phyloP scores from a whole-genome alignment of 2,329 filamentous ascomycete species.

The Aureobasidium sp. region DNA sequence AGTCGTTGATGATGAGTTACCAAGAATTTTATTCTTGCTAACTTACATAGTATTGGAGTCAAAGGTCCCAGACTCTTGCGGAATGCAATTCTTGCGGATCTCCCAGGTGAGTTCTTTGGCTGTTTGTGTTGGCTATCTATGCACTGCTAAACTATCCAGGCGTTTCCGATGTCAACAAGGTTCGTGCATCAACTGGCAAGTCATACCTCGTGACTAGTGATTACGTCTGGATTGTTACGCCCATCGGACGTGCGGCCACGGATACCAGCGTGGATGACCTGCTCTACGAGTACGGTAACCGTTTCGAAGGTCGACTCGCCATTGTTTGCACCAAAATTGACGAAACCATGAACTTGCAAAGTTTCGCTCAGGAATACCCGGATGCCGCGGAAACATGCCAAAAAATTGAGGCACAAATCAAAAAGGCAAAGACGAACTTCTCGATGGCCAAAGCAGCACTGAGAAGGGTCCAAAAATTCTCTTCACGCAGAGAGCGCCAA shows the following conservation, averaged over 20 bases:
- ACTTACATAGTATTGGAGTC: background rate
- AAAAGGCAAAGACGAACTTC: background rate
- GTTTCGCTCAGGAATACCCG: slow-evolving; percentile 4
- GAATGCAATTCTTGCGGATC: slow-evolving; percentile 22
- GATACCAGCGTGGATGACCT: slow-evolving; percentile 19
- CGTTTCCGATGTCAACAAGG: slow-evolving; percentile 22
- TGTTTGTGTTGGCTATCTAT: background rate
- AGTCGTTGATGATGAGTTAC: background rate
- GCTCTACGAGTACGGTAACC: slow-evolving; percentile 20
- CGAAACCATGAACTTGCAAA: slow-evolving; percentile 11
- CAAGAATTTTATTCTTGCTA: background rate
- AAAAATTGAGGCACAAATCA: background rate
- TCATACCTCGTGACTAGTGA: slow-evolving; percentile 22
- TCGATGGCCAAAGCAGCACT: background rate
- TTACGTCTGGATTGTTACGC: slow-evolving; percentile 21
- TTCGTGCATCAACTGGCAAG: slow-evolving; percentile 19
- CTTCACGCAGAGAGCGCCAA: background rate
- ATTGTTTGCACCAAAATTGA: slow-evolving; percentile 24
- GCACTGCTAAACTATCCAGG: background rate
- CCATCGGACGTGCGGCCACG: slow-evolving; percentile 20
- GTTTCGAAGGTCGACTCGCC: slow-evolving; percentile 20
- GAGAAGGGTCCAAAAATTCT: background rate
- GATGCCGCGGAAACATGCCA: background rate
- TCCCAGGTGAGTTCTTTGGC: slow-evolving; percentile 19
- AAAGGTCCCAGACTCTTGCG: slow-evolving; percentile 17